These are phyloP conservation scores for Fusarium sp. DNA, from an alignment of 2,329 filamentous ascomycete genomes.

Conservation along the genomic window DNA sequence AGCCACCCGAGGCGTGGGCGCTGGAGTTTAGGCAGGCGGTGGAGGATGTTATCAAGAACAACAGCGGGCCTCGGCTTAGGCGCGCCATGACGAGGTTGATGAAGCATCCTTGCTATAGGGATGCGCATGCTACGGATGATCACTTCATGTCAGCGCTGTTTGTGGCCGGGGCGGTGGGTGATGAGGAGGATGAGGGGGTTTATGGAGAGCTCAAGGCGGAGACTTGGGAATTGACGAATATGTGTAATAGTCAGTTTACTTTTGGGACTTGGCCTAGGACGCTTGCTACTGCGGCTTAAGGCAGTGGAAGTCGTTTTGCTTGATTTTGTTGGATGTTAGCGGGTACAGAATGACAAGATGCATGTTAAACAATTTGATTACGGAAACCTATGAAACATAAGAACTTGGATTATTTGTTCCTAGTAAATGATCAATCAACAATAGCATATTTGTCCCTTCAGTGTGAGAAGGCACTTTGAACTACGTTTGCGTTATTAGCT, in stretches of 20 bases:
- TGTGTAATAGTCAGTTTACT: slow-evolving; percentile 72
- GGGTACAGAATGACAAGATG: neutral
- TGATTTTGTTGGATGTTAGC: neutral
- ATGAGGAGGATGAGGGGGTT: slow-evolving; percentile 59
- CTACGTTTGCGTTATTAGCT: too few species aligned
- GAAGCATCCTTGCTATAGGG: slow-evolving; percentile 75
- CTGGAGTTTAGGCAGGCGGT: slow-evolving; percentile 75
- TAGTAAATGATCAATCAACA: fast-evolving
- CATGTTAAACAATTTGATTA: too few species aligned
- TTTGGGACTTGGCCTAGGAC: slow-evolving; percentile 54
- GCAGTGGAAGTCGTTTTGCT: neutral
- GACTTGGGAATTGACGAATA: slow-evolving; percentile 75
- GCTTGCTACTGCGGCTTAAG: neutral
- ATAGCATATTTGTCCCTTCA: too few species aligned
- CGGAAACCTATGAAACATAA: too few species aligned
- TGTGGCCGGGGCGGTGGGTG: slow-evolving; percentile 68
- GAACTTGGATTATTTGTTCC: too few species aligned
- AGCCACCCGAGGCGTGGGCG: slow-evolving; percentile 59
- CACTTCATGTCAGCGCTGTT: slow-evolving; percentile 77
- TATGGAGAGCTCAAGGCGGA: slow-evolving; percentile 65
- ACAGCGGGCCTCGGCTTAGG: slow-evolving; percentile 61
- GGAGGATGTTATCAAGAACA: slow-evolving; percentile 65
- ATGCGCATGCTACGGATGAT: slow-evolving; percentile 77
- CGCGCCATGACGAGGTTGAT: slow-evolving; percentile 71
- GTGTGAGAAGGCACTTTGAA: fast-evolving